Percentiles rank a stretch among this genome's conserved stretches.
phyloP scores from a whole-genome alignment of 2,329 filamentous ascomycete genomes.

The Aureobasidium namibiae region DNA sequence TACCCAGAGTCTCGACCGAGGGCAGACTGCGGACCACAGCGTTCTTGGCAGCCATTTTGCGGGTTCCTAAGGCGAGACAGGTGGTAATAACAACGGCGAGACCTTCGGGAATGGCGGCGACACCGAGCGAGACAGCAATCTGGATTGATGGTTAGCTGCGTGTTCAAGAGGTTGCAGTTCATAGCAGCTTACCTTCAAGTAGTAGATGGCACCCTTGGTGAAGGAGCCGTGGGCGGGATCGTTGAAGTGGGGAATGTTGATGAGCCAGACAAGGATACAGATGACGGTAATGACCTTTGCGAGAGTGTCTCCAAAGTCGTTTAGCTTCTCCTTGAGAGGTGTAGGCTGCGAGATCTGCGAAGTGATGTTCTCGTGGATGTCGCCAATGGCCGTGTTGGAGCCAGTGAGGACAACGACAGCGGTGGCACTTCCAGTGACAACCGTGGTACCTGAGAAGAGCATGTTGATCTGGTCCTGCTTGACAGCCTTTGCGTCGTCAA shows the following conservation, averaged over 20 bases:
- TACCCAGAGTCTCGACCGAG: constrained; percentile 94
- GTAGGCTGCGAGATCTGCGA: constrained; percentile 97
- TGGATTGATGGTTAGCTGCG: background rate
- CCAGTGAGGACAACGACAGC: constrained; percentile 89
- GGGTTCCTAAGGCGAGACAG: constrained; percentile 87
- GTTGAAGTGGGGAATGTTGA: constrained; percentile 96
- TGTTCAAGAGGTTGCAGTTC: background rate
- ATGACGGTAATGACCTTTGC: constrained; percentile 98
- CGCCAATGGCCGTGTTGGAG: constrained; percentile 85
- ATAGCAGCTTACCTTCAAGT: constrained; percentile 56
- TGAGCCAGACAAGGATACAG: constrained; percentile 92
- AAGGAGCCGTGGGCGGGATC: constrained; percentile 83
- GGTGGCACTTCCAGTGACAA: constrained; percentile 86
- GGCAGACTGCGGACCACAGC: constrained; percentile 93
- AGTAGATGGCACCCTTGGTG: constrained; percentile 97
- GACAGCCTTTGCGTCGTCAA: constrained; percentile 76
- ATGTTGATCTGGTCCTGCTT: constrained; percentile 98
- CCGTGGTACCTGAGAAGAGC: constrained; percentile 95
- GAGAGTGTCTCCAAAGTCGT: constrained; percentile 91
- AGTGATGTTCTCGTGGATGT: constrained; percentile 97
- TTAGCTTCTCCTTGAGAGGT: constrained; percentile 95
- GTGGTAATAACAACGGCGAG: constrained; percentile 98
- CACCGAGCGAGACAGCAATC: constrained; percentile 95
- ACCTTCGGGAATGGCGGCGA: constrained; percentile 95
- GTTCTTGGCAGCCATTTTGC: constrained; percentile 98